phyloP scores from a whole-genome alignment of 345 rosid genomes.

The Heritiera fomes region DNA sequence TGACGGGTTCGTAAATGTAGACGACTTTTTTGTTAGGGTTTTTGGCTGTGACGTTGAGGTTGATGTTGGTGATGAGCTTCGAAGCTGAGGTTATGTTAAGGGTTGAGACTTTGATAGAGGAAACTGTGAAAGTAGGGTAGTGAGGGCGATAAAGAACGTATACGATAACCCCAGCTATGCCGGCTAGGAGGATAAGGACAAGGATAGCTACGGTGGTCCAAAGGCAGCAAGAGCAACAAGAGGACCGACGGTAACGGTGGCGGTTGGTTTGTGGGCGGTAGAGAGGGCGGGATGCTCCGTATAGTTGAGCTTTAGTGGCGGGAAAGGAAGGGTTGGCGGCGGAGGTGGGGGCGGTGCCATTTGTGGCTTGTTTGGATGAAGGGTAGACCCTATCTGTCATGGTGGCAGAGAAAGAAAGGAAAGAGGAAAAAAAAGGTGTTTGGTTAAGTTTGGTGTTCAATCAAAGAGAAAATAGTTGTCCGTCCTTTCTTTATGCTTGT shows the following conservation, averaged over 20 bases:
- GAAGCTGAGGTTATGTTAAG: constrained; percentile 61
- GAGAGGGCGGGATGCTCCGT: constrained; percentile 66
- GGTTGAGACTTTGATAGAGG: constrained; percentile 55
- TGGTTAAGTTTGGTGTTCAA: neutral
- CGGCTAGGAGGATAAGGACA: constrained; percentile 49
- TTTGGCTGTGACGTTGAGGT: constrained; percentile 59
- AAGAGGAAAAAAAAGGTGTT: no score
- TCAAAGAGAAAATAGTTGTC: neutral
- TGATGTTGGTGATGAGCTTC: constrained; percentile 51
- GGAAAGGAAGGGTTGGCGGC: constrained; percentile 52
- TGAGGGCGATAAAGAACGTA: constrained; percentile 82
- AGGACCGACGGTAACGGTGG: constrained; percentile 47
- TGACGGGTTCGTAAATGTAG: constrained; percentile 49
- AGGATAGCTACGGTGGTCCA: constrained; percentile 51
- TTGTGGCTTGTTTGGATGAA: constrained; percentile 49
- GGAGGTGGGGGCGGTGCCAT: constrained; percentile 27
- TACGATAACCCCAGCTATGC: constrained; percentile 45
- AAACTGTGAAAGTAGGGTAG: constrained; percentile 64
- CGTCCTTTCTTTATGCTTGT: no score
- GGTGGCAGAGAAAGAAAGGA: constrained; percentile 17
- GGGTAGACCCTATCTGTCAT: constrained; percentile 75
- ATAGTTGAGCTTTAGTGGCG: constrained; percentile 65
- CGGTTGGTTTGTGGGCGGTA: constrained; percentile 69
- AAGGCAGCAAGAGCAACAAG: constrained; percentile 64
- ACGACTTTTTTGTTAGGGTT: constrained; percentile 83